Conservation (phyloP, 805 yeast species). For the Saccharomycopsis sp. region DNA sequence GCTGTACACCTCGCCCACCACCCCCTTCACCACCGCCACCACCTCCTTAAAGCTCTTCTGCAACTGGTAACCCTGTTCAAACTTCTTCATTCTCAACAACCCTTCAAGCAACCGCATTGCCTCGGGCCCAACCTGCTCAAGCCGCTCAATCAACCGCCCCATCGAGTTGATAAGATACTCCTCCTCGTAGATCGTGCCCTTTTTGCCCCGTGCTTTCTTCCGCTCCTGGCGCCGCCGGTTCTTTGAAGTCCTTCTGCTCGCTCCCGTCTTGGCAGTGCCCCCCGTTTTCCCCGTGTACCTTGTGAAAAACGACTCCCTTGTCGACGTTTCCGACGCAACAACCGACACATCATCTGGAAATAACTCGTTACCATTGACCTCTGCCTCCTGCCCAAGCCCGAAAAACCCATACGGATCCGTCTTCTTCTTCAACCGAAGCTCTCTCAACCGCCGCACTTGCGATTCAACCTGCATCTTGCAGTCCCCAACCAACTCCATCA, state of each 20-base stretch:
- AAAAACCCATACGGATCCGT: conserved; percentile 82
- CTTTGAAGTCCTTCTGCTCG: conserved; percentile 84
- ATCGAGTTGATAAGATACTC: conserved; percentile 85
- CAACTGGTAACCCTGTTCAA: conserved; percentile 73
- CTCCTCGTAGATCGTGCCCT: conserved; percentile 95
- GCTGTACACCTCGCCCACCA: conserved; percentile 66
- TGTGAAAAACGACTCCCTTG: conserved; percentile 88
- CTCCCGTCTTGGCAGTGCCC: conserved; percentile 96
- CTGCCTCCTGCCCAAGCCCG: conserved; percentile 38
- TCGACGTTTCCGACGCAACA: conserved; percentile 90
- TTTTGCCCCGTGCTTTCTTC: conserved; percentile 92
- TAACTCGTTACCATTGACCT: conserved; percentile 29
- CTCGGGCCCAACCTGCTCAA: conserved; percentile 66
- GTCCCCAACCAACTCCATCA: conserved; percentile 89
- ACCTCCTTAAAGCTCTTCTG: conserved; percentile 60
- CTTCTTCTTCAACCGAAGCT: conserved; percentile 70
- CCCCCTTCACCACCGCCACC: conserved; percentile 43
- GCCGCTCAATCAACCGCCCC: conserved; percentile 78
- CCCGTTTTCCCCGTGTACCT: conserved; percentile 93
- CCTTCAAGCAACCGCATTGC: conserved; percentile 67
- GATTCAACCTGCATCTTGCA: conserved; percentile 79
- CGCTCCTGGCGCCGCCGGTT: conserved; percentile 92
- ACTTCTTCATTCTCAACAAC: conserved; percentile 58
- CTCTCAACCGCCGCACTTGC: conserved; percentile 76
- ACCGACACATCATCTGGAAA: conserved; percentile 90